Percentiles rank a stretch among this genome's conserved stretches.
Conservation (phyloP, 371 early-diverging fungal genomes). For the Mortierella sp. region DNA sequence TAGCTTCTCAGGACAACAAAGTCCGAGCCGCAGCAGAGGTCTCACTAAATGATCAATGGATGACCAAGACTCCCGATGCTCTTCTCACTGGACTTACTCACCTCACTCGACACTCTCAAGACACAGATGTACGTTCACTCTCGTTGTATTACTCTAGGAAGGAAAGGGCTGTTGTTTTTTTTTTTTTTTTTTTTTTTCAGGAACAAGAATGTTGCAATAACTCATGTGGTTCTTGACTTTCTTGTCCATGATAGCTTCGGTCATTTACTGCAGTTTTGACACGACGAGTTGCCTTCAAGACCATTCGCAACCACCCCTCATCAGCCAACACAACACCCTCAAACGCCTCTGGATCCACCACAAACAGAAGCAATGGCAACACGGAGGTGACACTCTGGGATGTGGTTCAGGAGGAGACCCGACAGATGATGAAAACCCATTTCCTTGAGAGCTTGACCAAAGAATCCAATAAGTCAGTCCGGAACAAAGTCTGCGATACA, state of each 20-base stretch:
- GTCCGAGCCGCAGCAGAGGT: slow-evolving; percentile 76
- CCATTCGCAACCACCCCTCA: slow-evolving; percentile 54
- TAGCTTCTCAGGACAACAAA: slow-evolving; percentile 66
- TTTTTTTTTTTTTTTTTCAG: neutral
- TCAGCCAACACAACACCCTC: slow-evolving; percentile 9
- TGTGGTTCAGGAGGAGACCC: slow-evolving; percentile 70
- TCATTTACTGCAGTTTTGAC: slow-evolving; percentile 88
- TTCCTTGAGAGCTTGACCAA: slow-evolving; percentile 78
- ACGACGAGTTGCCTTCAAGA: slow-evolving; percentile 86
- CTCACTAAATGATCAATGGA: slow-evolving; percentile 77
- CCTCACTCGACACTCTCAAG: slow-evolving; percentile 61
- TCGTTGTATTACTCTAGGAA: neutral
- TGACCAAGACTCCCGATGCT: slow-evolving; percentile 70
- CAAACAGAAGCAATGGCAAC: slow-evolving; percentile 14
- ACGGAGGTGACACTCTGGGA: slow-evolving; percentile 70
- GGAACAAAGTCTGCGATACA: slow-evolving; percentile 92
- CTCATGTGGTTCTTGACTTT: neutral
- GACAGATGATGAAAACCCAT: slow-evolving; percentile 68
- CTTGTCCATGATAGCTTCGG: slow-evolving; percentile 68
- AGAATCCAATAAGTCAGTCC: slow-evolving; percentile 75
- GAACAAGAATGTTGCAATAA: neutral
- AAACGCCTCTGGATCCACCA: slow-evolving; percentile 24
- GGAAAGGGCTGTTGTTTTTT: neutral
- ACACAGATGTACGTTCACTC: slow-evolving; percentile 58
- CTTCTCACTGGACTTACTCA: slow-evolving; percentile 75